Conservation (phyloP, 2,329 filamentous ascomycete genomes). For the Botrytis fabae region DNA sequence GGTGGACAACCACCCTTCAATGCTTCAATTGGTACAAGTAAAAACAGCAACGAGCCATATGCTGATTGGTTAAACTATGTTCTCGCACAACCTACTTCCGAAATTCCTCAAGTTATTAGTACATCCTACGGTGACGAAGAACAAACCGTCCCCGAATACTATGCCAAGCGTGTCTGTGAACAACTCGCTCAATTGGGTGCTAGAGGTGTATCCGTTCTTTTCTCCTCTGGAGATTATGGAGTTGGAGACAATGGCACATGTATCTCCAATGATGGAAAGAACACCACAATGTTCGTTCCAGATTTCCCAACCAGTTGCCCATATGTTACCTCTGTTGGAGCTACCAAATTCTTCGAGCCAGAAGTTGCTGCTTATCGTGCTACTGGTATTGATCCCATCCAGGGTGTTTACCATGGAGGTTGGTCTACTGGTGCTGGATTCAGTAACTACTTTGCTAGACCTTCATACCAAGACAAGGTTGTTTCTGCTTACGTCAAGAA, state of each 20-base stretch:
- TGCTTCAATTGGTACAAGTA: slow-evolving; percentile 43
- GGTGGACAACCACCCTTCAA: slow-evolving; percentile 55
- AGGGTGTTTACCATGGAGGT: slow-evolving; percentile 36
- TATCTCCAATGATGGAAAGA: slow-evolving; percentile 55
- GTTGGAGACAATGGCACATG: slow-evolving; percentile 45
- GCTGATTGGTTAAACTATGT: slow-evolving; percentile 55
- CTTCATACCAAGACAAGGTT: slow-evolving; percentile 48
- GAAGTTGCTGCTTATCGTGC: slow-evolving; percentile 39
- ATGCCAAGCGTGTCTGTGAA: slow-evolving; percentile 55
- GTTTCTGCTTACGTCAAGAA: slow-evolving; percentile 46
- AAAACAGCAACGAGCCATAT: slow-evolving; percentile 55
- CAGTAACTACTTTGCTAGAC: slow-evolving; percentile 50
- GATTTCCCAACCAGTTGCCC: slow-evolving; percentile 53
- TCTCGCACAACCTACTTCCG: slow-evolving; percentile 44
- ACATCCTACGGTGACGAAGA: slow-evolving; percentile 62
- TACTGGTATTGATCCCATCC: slow-evolving; percentile 37
- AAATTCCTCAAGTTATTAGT: slow-evolving; percentile 57
- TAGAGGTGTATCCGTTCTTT: slow-evolving; percentile 55
- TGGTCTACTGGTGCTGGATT: slow-evolving; percentile 53
- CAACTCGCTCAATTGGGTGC: slow-evolving; percentile 55
- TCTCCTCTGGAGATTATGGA: slow-evolving; percentile 55
- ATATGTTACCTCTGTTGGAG: slow-evolving; percentile 33
- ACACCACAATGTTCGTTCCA: slow-evolving; percentile 54
- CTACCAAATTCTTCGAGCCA: slow-evolving; percentile 30
- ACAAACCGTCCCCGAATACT: slow-evolving; percentile 52